Percentiles rank a stretch among this genome's conserved stretches.
These are phyloP conservation scores for Aphanomyces stellatus DNA, from an alignment of 352 stramenopile genomes.

Conservation along the genomic window DNA sequence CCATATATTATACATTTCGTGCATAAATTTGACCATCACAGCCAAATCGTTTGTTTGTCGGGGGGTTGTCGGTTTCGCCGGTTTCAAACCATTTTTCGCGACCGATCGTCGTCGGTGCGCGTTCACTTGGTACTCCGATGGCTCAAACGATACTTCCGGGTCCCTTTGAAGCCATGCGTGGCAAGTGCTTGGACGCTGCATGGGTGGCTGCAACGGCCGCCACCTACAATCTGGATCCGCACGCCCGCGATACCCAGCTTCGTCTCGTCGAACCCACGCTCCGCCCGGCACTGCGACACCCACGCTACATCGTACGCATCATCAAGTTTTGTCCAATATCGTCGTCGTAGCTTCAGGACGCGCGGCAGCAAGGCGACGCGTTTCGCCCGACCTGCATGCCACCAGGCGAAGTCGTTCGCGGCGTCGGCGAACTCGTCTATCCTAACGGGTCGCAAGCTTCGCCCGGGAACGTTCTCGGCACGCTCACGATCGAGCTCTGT, in stretches of 20 bases:
- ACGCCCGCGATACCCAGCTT: not conserved
- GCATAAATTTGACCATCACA: too few relatives aligned
- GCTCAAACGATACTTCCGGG: not conserved
- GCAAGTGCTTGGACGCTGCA: not conserved
- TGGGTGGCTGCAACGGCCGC: not conserved
- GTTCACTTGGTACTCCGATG: too few relatives aligned
- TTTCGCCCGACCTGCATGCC: not conserved
- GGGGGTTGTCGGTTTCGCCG: too few relatives aligned
- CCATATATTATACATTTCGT: too few relatives aligned
- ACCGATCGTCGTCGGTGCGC: too few relatives aligned
- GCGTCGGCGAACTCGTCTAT: conserved; percentile 13
- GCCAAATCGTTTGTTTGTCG: too few relatives aligned
- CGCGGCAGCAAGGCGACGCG: not conserved
- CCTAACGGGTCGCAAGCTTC: conserved; percentile 19
- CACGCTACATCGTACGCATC: not conserved
- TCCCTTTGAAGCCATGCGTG: not conserved
- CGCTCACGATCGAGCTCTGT: conserved; percentile 39
- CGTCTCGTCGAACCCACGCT: not conserved
- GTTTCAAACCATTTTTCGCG: too few relatives aligned
- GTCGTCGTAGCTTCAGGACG: conserved; percentile 9
- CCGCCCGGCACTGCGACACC: not conserved
- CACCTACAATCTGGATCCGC: not conserved
- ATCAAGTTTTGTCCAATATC: not conserved
- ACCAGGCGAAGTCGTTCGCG: not conserved
- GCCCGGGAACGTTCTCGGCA: conserved; percentile 21